Evolutionary conservation across 192 early-diverging fungal species (phyloP), one percentile per base, ranked within the genome.

Genomic region (Pilaira anomala): DNA sequence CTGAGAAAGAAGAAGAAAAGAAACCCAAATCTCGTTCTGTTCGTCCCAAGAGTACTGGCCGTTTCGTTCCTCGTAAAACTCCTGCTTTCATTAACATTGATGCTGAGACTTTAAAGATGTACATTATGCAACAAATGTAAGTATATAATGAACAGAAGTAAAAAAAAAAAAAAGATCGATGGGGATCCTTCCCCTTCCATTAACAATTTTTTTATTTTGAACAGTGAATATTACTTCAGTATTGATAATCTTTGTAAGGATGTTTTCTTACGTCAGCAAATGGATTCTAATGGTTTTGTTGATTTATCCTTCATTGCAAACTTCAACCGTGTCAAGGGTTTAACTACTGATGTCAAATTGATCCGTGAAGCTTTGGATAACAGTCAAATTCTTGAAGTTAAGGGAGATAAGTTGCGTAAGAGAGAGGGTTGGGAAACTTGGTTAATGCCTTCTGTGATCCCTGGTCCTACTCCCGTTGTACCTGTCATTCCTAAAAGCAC

Each of bases 241-340:
- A 83, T 97, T 48, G 95, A 97, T 50, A 99, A 99, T 68, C 80
- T 99, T 55, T 94, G 92, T 86, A 92, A 91, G 61, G 97, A 99
- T 71, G 82, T 97, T 22, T 99, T 84, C 75, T 92, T 99, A 79
- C 87, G 97, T 45, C 78, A 65, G 24, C 71, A 79, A 71, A 99
- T 99, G 95, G 86, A 94, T 59, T 62, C 82, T 3, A 81, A 88
- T 45, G 97, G 97, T 16, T 92, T 78, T 65, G 93, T 99, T 26
- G 81, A 88, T 9, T 69, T 97, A 41, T 72, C 73, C 2, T 76
- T 96, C 1, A 75, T 99, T 60, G 84, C 88, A 29, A 84, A 84
- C 44, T 99, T 99, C 75, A 95, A 95, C 66, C 90, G 97, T 26
- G 85, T 99, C 33, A 87, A 87, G 72, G 66, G 68, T 16, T 76